Base-by-base conservation (phyloP, 495 filamentous ascomycete species). In the Halenospora varia region DNA sequence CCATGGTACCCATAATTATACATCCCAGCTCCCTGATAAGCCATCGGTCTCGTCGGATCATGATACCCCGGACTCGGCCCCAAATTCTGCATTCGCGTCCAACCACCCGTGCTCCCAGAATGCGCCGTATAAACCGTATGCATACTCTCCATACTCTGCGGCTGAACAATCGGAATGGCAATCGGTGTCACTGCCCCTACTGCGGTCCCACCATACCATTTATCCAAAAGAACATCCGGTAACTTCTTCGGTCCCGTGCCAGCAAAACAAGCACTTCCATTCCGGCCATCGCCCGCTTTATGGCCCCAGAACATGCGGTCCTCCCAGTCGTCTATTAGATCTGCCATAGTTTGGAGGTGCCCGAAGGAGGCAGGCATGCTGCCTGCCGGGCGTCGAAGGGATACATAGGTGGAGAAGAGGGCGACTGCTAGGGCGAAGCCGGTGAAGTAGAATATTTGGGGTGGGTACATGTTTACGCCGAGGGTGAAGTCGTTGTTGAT, bases 251-350 rank as follows among this genome's bases (percentile, higher is more conserved):
- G 11, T 10, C 50, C 40, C 10, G 50, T 53, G n/a, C 50, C 50
- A 8, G 50, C 50, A 25, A 46, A 17, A 46, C 26, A 19, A 10
- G 26, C 13, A 13, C 26, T 25, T 62, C 22, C 63, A 25, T 6
- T 35, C 62, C 10, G n/a, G 55, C n/a, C 25, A 19, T 49, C 58
- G 6, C 29, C 29, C 29, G 29, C 44, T 45, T 75, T 75, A 48
- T 75, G 69, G 15, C 76, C 76, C 76, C 73, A 77, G 55, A 69
- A 78, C 55, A 79, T 64, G 18, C 65, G 63, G 8, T 66, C 62
- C 10, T 68, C 62, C 75, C 75, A 78, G 13, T 76, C 71, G 64
- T 78, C 75, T 15, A 79, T 63, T 24, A 79, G 57, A 61, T 77
- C 67, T 10, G 63, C 70, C 22, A 80, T 60, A 0, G 75, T 76